Evolutionary conservation across 805 yeast genomes (phyloP).

Genomic region (Grigorovia humatica): DNA sequence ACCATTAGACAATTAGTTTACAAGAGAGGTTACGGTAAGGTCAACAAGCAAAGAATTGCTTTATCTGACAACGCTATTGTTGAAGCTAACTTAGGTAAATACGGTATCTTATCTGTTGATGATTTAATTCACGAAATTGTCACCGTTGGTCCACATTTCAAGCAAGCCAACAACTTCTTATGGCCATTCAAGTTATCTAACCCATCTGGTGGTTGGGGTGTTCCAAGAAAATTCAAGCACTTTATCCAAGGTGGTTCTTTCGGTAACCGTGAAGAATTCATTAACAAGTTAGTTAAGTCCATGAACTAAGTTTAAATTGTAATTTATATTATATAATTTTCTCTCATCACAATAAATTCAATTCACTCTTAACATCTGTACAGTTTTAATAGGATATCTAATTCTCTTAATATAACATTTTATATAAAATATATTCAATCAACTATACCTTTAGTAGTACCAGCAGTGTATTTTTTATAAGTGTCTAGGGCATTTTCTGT

Average conservation of each 20-base stretch:
- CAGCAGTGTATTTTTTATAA: too few species aligned
- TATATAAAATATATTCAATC: neutral
- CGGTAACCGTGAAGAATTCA: constrained; percentile 96
- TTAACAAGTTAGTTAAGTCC: constrained; percentile 87
- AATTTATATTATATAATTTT: neutral
- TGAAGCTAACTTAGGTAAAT: constrained; percentile 82
- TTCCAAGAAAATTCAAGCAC: constrained; percentile 92
- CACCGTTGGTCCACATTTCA: constrained; percentile 97
- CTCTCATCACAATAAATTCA: neutral
- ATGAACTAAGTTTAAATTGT: constrained; percentile 54
- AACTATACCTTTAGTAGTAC: neutral
- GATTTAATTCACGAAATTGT: constrained; percentile 92
- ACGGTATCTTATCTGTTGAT: constrained; percentile 85
- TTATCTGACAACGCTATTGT: constrained; percentile 79
- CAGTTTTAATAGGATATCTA: neutral
- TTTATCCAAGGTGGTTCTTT: constrained; percentile 97
- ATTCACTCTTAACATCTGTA: neutral
- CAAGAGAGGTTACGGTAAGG: constrained; percentile 98
- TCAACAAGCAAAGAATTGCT: constrained; percentile 91
- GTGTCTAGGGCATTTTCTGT: too few species aligned
- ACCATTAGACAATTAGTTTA: constrained; percentile 86
- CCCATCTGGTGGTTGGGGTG: constrained; percentile 98
- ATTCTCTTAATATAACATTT: neutral
- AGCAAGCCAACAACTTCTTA: constrained; percentile 96
- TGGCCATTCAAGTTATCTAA: constrained; percentile 96